Conservation (phyloP, 495 filamentous ascomycete genomes). For the Polyplosphaeria fusca region DNA sequence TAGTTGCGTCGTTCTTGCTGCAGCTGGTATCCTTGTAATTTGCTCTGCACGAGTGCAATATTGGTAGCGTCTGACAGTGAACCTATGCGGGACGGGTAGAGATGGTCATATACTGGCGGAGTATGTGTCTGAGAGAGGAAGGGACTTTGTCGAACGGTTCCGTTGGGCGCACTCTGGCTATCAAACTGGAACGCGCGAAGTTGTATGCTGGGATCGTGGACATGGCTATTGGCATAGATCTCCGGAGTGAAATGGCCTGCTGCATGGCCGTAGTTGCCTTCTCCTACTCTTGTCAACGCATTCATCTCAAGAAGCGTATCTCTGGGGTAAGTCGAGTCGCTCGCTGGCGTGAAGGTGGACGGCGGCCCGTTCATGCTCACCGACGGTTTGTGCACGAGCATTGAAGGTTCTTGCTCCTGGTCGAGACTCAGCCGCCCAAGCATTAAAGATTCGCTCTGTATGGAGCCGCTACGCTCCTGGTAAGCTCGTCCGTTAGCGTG, state of each 20-base stretch:
- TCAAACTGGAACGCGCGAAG: conserved; percentile 27
- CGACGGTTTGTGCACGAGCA: conserved; percentile 22
- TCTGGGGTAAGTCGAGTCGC: conserved; percentile 5
- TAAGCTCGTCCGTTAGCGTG: conserved; percentile 36
- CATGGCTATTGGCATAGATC: conserved; percentile 21
- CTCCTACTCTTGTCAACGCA: conserved; percentile 6
- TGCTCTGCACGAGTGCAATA: conserved; percentile 47
- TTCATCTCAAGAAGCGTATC: conserved; percentile 15
- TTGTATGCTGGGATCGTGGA: conserved; percentile 27
- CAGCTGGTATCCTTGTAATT: conserved; percentile 48
- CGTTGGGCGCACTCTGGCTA: conserved; percentile 32
- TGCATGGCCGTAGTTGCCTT: neutral
- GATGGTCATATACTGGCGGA: conserved; percentile 38
- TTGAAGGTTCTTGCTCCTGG: conserved; percentile 11
- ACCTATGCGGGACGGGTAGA: conserved; percentile 34
- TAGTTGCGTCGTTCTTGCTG: conserved; percentile 27
- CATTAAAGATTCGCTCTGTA: conserved; percentile 40
- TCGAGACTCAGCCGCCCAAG: conserved; percentile 24
- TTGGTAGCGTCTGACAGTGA: conserved; percentile 48
- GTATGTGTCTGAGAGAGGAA: conserved; percentile 42
- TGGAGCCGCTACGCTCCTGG: conserved; percentile 41
- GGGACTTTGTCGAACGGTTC: conserved; percentile 35
- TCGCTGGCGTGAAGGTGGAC: conserved; percentile 9
- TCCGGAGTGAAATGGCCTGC: conserved; percentile 35
- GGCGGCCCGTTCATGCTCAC: conserved; percentile 28